Conservation (phyloP, 1,284 basidiomycete species). For the Schizopora paradoxa region DNA sequence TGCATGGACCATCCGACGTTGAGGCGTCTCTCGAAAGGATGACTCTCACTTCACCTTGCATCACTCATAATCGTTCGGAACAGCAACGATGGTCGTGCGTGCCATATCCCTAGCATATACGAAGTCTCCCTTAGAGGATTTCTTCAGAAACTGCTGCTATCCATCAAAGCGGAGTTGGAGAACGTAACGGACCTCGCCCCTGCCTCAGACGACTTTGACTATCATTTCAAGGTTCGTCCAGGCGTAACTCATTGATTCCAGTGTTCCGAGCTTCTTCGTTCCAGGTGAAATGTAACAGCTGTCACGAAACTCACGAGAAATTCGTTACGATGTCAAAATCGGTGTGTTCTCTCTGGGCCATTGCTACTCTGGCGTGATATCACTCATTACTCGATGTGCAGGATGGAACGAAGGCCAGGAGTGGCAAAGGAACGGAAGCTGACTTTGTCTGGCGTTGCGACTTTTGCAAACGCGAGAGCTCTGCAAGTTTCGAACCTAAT, state of each 20-base stretch:
- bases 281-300: constrained; percentile 76
- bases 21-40: too few species aligned
- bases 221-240: constrained; percentile 60
- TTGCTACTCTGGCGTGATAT: constrained; percentile 6
- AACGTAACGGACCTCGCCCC: constrained; percentile 67
- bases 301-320: constrained; percentile 69
- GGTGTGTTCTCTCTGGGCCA: constrained; percentile 46
- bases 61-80: too few species aligned
- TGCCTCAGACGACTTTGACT: constrained; percentile 61
- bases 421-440: constrained; percentile 60
- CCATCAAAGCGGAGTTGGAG: constrained; percentile 74
- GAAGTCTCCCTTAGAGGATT: constrained; percentile 1
- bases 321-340: constrained; percentile 60
- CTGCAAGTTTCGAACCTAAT: constrained; percentile 68
- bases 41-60: too few species aligned
- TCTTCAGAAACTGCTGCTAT: constrained; percentile 52
- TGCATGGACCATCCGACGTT: too few species aligned
- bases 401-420: too few species aligned
- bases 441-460: constrained; percentile 77
- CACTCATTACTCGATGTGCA: too few species aligned
- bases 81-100: neutral
- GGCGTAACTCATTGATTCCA: neutral
- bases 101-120: neutral
- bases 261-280: constrained; percentile 1
- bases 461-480: constrained; percentile 71